A percentile compares a stretch with the other conserved stretches of the same genome.
Evolutionary conservation across 176 grass and related monocot species (phyloP).

Genomic region (Pontederia crassipes): DNA sequence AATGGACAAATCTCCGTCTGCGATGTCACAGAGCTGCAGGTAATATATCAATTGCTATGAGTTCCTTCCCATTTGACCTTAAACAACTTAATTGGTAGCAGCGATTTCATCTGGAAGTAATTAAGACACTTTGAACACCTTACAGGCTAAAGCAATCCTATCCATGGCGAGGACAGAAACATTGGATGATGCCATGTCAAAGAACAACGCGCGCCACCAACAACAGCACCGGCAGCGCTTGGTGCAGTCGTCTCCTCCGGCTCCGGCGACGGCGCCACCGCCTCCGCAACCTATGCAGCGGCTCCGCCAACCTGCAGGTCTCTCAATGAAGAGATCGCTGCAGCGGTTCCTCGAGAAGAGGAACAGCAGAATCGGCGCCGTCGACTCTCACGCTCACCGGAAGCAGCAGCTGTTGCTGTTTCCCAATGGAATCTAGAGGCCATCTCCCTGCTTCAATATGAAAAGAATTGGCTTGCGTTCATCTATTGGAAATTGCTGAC

Average conservation of each 20-base stretch:
- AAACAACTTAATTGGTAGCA: no score
- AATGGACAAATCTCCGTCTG: no score
- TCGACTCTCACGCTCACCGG: constrained; percentile 14
- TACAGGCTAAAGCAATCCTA: constrained; percentile 33
- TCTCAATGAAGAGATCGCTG: constrained; percentile 31
- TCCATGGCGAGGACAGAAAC: constrained; percentile 15
- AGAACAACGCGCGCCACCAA: background rate
- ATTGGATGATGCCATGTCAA: background rate
- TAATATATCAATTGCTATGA: no score
- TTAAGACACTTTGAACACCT: no score
- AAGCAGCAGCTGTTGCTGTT: constrained; percentile 3
- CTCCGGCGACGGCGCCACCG: background rate
- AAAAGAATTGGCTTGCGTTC: no score
- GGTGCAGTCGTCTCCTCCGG: background rate
- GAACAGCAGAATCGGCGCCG: constrained; percentile 17
- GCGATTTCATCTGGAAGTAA: no score
- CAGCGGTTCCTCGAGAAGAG: constrained; percentile 33
- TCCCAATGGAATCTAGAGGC: background rate
- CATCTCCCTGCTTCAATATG: no score
- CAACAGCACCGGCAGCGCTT: constrained; percentile 5
- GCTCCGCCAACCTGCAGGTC: background rate
- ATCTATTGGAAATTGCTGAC: no score
- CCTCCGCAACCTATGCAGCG: background rate
- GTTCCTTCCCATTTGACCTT: no score
- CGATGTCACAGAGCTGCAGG: no score